These are phyloP conservation scores for Whalleya microplaca DNA, from an alignment of 2,329 filamentous ascomycete genomes.

Conservation along the genomic window DNA sequence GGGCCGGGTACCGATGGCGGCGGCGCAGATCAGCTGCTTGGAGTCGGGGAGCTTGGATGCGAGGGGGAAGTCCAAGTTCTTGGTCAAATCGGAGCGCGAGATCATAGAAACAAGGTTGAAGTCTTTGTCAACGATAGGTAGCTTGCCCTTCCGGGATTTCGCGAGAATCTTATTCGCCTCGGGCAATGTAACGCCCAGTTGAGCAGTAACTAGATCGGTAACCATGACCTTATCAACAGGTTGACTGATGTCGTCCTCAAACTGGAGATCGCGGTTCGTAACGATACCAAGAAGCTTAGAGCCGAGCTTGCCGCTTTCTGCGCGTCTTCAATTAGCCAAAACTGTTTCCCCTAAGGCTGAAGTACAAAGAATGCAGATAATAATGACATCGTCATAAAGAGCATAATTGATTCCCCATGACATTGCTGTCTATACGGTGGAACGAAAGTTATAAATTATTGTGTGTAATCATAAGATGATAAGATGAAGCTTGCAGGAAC, in stretches of 20 bases:
- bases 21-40: slow-evolving; percentile 95
- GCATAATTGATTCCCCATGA: slow-evolving; percentile 75
- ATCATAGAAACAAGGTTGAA: slow-evolving; percentile 91
- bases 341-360: slow-evolving; percentile 15
- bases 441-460: slow-evolving; percentile 99
- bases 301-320: slow-evolving; percentile 89
- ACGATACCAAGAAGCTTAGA: slow-evolving; percentile 98
- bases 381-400: slow-evolving; percentile 48
- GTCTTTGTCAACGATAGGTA: slow-evolving; percentile 84
- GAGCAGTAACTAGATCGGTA: slow-evolving; percentile 88
- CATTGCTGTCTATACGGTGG: slow-evolving; percentile 92
- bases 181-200: slow-evolving; percentile 76
- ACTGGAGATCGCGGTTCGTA: slow-evolving; percentile 97
- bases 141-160: slow-evolving; percentile 97
- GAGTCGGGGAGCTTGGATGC: slow-evolving; percentile 95
- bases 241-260: slow-evolving; percentile 75
- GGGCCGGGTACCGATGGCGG: slow-evolving; percentile 91
- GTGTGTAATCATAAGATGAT: slow-evolving; percentile 79
- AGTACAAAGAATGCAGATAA: slow-evolving; percentile 7
- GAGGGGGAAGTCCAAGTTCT: slow-evolving; percentile 96
- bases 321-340: slow-evolving; percentile 43
- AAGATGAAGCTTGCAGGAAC: slow-evolving; percentile 39
- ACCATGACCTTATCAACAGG: slow-evolving; percentile 92
- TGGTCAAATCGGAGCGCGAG: slow-evolving; percentile 93
- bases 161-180: slow-evolving; percentile 94